Percentiles rank a stretch among this genome's conserved stretches.
phyloP scores from a whole-genome alignment of 805 yeast species.

The Danielia oregonensis region DNA sequence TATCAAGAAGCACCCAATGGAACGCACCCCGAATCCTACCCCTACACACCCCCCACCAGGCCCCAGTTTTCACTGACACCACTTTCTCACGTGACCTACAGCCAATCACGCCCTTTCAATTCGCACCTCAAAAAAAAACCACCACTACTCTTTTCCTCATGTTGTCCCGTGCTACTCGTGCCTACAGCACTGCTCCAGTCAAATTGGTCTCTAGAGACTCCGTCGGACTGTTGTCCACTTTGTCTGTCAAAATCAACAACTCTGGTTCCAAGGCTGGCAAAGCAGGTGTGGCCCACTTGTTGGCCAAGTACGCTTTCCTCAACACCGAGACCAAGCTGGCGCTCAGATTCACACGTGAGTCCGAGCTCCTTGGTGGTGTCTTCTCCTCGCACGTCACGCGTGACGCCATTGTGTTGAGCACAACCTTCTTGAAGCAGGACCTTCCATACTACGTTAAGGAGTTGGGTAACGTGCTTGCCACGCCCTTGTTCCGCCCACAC shows the following conservation, averaged over 20 bases:
- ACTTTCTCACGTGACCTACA: slow-evolving; percentile 16
- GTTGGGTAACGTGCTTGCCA: slow-evolving; percentile 67
- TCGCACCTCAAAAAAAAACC: slow-evolving; percentile 11
- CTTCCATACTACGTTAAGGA: slow-evolving; percentile 90
- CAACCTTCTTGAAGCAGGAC: slow-evolving; percentile 81
- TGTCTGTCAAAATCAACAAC: slow-evolving; percentile 72
- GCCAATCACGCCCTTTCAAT: slow-evolving; percentile 20
- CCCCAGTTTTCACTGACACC: too few species aligned
- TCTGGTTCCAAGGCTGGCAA: slow-evolving; percentile 77
- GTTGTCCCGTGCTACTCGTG: slow-evolving; percentile 44
- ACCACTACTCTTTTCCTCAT: slow-evolving; percentile 15
- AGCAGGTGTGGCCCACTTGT: slow-evolving; percentile 83
- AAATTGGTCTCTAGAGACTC: slow-evolving; percentile 54
- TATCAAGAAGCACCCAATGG: neutral
- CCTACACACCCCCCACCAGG: too few species aligned
- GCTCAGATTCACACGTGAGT: slow-evolving; percentile 88
- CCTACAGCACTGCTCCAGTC: slow-evolving; percentile 43
- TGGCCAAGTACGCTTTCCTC: slow-evolving; percentile 79
- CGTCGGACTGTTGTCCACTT: slow-evolving; percentile 64
- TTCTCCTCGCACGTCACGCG: slow-evolving; percentile 70
- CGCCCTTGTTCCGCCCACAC: slow-evolving; percentile 74
- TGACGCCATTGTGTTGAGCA: slow-evolving; percentile 76
- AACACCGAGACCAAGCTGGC: slow-evolving; percentile 83
- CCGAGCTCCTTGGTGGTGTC: slow-evolving; percentile 88
- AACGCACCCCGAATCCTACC: too few species aligned